Base-by-base conservation (phyloP, 768 basidiomycete species). In the Tricholoma terreum region DNA sequence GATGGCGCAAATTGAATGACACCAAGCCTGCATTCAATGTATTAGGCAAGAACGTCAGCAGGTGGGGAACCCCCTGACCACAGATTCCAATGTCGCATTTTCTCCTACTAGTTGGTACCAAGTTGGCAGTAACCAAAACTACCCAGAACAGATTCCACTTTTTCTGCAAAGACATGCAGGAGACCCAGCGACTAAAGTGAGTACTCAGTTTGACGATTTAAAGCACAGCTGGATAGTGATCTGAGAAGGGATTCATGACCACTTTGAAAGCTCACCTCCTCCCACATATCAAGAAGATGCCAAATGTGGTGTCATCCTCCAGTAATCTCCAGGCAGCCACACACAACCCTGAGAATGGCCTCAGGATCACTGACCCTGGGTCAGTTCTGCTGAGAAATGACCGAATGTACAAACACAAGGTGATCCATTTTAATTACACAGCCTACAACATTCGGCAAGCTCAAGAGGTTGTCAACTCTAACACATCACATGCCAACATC, bases 341-440 rank as follows among this genome's bases (percentile, higher is more conserved):
- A n/a, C n/a, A n/a, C n/a, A n/a, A n/a, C n/a, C n/a, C n/a, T n/a
- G n/a, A n/a, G n/a, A n/a, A 27, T 27, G 24, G 24, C 34, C 9
- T 14, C 9, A 10, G 12, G 34, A 17, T 3, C 8, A 7, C 17
- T n/a, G 7, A 19, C 2, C n/a, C 17, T 4, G 40, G 22, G 10
- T 45, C 8, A 10, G 43, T 45, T 12, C 12, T 45, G 43, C 3
- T 45, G 1, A 1, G n/a, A 19, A 45, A 24, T 12, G 43, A 45
- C 11, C 10, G 43, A 21, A 45, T 73, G 19, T 73, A 61, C 35
- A 42, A 7, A 10, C 72, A 75, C 56, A 68, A 65, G 8, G 60
- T 67, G 11, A 30, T 76, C 1, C 69, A 67, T 0, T 46, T 79
- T 55, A 75, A 78, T 61, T 78, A 75, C 55, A 78, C 77, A 0